Percentiles rank a stretch among this genome's conserved stretches.
Conservation (phyloP, 768 basidiomycete genomes). For the Amanita thiersii region DNA sequence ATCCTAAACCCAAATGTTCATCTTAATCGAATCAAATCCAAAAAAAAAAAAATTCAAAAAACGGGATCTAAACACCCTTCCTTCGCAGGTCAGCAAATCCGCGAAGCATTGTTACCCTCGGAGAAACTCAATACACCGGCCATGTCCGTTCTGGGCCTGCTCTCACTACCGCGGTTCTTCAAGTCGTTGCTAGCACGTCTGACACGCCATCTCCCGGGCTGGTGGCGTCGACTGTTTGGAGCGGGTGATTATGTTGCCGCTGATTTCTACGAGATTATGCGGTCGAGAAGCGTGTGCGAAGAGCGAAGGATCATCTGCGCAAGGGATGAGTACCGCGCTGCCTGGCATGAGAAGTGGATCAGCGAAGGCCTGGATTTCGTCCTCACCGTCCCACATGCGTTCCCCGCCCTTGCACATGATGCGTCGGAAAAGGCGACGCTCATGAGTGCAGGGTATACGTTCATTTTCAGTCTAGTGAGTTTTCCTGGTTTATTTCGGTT, state of each 20-base stretch:
- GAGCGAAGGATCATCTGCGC: constrained; percentile 39
- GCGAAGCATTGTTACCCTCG: constrained; percentile 22
- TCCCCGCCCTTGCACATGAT: constrained; percentile 50
- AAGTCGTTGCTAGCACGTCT: constrained; percentile 26
- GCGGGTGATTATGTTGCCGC: constrained; percentile 27
- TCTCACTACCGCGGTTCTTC: constrained; percentile 22
- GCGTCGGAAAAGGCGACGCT: constrained; percentile 44
- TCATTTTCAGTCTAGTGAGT: constrained; percentile 61
- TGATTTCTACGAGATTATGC: constrained; percentile 28
- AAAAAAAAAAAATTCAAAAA: no score
- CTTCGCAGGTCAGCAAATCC: constrained; percentile 35
- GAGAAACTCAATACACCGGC: constrained; percentile 21
- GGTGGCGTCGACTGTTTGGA: constrained; percentile 33
- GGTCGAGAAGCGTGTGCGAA: constrained; percentile 40
- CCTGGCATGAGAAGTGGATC: constrained; percentile 38
- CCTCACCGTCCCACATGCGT: constrained; percentile 51
- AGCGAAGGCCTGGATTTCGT: constrained; percentile 53
- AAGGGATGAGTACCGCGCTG: constrained; percentile 33
- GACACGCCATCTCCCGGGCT: constrained; percentile 24
- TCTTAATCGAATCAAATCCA: constrained; percentile 6
- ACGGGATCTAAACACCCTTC: constrained; percentile 5
- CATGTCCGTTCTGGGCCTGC: constrained; percentile 15
- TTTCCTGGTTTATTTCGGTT: constrained; percentile 11
- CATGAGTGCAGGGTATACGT: constrained; percentile 55
- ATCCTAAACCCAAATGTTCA: neutral